Conservation (phyloP, 495 filamentous ascomycete genomes). For the Cetradonia linearis region DNA sequence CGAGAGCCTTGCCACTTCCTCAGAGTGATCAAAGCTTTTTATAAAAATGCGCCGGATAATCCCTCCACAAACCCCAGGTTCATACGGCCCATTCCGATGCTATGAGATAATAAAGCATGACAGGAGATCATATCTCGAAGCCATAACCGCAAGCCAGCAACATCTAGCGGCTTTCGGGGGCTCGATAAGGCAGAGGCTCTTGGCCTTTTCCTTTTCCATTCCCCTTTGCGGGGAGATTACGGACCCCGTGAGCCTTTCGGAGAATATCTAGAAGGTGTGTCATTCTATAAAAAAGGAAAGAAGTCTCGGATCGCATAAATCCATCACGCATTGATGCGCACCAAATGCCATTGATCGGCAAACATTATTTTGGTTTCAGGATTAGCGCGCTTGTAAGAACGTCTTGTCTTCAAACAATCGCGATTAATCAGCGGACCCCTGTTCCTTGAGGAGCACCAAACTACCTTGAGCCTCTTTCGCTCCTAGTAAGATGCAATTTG, state of each 20-base stretch:
- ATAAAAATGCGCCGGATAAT: background rate
- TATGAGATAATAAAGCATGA: constrained; percentile 1
- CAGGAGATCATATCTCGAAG: background rate
- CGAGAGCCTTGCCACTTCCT: constrained; percentile 12
- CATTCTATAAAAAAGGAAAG: constrained; percentile 9
- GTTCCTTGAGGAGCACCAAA: background rate
- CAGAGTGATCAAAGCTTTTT: constrained; percentile 15
- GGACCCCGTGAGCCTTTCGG: background rate
- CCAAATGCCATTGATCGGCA: constrained; percentile 13
- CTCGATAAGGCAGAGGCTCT: background rate
- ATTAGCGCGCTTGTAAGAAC: constrained; percentile 20
- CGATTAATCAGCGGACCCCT: constrained; percentile 6
- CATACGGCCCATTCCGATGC: constrained; percentile 9
- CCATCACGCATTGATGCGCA: constrained; percentile 14
- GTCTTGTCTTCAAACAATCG: background rate
- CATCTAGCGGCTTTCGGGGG: background rate
- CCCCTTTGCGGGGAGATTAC: background rate
- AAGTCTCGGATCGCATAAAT: constrained; percentile 11
- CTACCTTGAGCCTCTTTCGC: background rate
- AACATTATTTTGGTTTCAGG: background rate
- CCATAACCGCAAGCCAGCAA: constrained; percentile 5
- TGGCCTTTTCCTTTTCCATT: background rate
- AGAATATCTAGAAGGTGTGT: background rate
- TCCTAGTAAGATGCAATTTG: background rate
- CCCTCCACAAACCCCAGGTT: background rate